Evolutionary conservation across 192 early-diverging fungal genomes (phyloP).

Genomic region (Kappamyces sp.): DNA sequence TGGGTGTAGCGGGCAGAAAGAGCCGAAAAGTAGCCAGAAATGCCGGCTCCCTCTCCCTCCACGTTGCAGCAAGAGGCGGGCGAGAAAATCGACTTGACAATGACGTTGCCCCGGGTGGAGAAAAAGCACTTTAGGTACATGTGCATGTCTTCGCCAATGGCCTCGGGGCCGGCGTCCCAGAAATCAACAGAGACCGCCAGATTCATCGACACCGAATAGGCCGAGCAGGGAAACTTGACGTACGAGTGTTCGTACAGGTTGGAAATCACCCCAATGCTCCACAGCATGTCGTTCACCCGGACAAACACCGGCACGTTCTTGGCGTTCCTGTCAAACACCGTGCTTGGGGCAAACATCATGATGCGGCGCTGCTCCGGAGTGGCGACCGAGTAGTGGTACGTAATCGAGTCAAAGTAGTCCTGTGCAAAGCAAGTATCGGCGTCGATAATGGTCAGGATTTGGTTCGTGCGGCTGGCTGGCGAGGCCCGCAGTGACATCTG

Average conservation of each 20-base stretch:
- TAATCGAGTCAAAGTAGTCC: slow-evolving; percentile 54
- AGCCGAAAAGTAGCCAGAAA: slow-evolving; percentile 41
- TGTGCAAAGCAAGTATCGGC: slow-evolving; percentile 70
- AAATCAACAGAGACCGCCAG: slow-evolving; percentile 62
- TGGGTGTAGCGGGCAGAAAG: slow-evolving; percentile 61
- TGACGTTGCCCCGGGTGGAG: slow-evolving; percentile 58
- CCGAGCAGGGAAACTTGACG: slow-evolving; percentile 68
- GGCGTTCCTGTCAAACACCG: slow-evolving; percentile 61
- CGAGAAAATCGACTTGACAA: slow-evolving; percentile 63
- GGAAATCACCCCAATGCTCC: slow-evolving; percentile 69
- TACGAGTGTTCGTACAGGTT: slow-evolving; percentile 61
- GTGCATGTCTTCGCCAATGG: slow-evolving; percentile 79
- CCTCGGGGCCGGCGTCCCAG: slow-evolving; percentile 71
- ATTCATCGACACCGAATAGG: slow-evolving; percentile 68
- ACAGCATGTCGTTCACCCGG: slow-evolving; percentile 65
- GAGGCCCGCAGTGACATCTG: slow-evolving; percentile 37
- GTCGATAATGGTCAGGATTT: slow-evolving; percentile 67
- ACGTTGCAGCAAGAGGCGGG: slow-evolving; percentile 60
- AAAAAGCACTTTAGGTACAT: slow-evolving; percentile 79
- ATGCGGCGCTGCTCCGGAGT: slow-evolving; percentile 37
- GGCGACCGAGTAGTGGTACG: slow-evolving; percentile 42
- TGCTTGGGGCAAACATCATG: slow-evolving; percentile 52
- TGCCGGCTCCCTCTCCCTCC: slow-evolving; percentile 50
- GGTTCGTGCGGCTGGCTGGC: slow-evolving; percentile 45
- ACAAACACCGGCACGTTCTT: slow-evolving; percentile 66